Conservation (phyloP, 2,329 filamentous ascomycete species). For the Tolypocladium tropicale region DNA sequence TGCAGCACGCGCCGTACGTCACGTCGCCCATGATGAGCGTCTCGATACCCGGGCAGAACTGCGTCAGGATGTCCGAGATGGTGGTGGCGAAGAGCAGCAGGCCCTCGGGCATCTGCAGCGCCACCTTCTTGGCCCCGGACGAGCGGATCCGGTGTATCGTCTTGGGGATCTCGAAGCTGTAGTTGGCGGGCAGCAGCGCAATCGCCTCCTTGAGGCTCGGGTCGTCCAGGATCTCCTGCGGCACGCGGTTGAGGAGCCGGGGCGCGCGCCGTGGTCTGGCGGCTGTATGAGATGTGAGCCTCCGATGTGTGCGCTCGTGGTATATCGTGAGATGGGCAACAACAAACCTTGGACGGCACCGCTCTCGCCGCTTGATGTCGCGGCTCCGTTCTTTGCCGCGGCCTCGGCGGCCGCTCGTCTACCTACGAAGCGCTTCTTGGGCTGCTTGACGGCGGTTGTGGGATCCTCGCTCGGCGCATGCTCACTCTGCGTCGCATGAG, state of each 20-base stretch:
- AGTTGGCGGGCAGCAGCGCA: constrained; percentile 81
- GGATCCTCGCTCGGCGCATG: background rate
- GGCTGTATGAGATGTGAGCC: constrained; percentile 33
- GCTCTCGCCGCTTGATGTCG: constrained; percentile 14
- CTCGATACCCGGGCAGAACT: constrained; percentile 85
- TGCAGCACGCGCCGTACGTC: constrained; percentile 96
- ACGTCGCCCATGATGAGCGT: constrained; percentile 99
- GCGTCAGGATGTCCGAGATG: constrained; percentile 88
- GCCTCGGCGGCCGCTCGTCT: constrained; percentile 61
- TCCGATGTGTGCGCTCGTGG: background rate
- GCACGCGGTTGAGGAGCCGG: constrained; percentile 83
- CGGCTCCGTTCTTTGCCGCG: constrained; percentile 31
- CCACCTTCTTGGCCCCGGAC: constrained; percentile 69
- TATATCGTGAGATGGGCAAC: background rate
- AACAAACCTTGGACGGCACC: constrained; percentile 40
- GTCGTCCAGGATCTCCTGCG: constrained; percentile 76
- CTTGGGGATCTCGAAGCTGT: constrained; percentile 97
- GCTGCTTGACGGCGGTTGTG: constrained; percentile 46
- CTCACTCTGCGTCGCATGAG: constrained; percentile 14
- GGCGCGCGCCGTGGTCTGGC: constrained; percentile 62
- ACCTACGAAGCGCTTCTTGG: constrained; percentile 88
- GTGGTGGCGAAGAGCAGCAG: constrained; percentile 93
- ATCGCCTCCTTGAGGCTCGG: constrained; percentile 80
- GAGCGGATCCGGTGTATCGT: constrained; percentile 90
- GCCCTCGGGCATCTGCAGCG: constrained; percentile 95